phyloP scores from a whole-genome alignment of 2,329 filamentous ascomycete species.

The Corinectria fuckeliana region DNA sequence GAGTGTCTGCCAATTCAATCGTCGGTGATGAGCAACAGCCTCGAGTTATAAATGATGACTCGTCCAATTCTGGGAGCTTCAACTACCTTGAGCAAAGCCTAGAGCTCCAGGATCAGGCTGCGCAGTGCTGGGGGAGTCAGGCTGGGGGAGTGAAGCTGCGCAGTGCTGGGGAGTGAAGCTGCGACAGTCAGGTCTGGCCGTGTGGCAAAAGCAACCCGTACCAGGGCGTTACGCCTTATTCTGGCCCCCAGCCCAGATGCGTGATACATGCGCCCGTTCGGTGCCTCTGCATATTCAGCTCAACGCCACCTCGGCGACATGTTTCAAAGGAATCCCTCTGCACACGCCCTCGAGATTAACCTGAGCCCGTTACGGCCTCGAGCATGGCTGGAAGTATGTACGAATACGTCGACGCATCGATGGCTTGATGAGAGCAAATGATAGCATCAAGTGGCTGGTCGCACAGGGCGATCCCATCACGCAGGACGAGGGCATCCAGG shows the following conservation, averaged over 20 bases:
- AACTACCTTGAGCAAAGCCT: not conserved
- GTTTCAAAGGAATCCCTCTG: not conserved
- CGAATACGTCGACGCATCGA: conserved; percentile 10
- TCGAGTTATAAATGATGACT: not conserved
- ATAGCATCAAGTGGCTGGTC: conserved; percentile 25
- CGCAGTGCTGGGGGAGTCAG: not conserved
- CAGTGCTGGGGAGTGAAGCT: not conserved
- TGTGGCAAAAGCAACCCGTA: not conserved
- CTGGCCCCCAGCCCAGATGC: not conserved
- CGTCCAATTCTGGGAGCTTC: not conserved
- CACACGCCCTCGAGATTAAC: not conserved
- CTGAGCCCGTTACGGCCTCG: conserved; percentile 6
- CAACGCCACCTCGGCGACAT: conserved; percentile 1
- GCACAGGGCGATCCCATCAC: conserved; percentile 19
- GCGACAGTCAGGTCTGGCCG: not conserved
- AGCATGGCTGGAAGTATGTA: not conserved
- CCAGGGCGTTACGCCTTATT: not conserved
- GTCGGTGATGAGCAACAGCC: not conserved
- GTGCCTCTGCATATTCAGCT: conserved; percentile 10
- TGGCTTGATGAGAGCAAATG: not conserved
- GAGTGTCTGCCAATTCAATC: not conserved
- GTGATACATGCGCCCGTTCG: not conserved
- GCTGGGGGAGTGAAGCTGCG: not conserved
- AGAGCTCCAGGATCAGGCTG: not conserved
- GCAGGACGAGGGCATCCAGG: not conserved